Evolutionary conservation across 1,284 basidiomycete species (phyloP), one percentile per base, ranked within the genome.

Genomic region (Kalmanozyma brasiliensis): DNA sequence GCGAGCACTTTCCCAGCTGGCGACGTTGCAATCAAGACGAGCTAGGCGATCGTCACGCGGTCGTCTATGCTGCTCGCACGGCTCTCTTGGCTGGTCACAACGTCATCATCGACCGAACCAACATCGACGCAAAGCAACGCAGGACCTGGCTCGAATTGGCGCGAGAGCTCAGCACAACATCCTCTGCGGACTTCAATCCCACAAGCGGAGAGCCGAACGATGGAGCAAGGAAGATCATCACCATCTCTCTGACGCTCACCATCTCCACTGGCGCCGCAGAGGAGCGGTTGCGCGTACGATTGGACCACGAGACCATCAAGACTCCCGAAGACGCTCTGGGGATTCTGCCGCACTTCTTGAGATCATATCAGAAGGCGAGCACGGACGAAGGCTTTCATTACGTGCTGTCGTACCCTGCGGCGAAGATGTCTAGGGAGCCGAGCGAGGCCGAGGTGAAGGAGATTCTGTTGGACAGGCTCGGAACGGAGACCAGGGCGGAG

Each of bases 21-120:
- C 59, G 51, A n/a, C 49, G 63, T 10, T 71, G 63, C 49, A 71
- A 71, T 24, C 68, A 71, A 46, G 68, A 71, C 38, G 63, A 62
- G 30, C 56, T 71, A 1, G 68, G 68, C 5, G 47, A 52, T 14
- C 53, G 68, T 11, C 47, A 60, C 19, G 58, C 68, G 1, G 68
- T 71, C 13, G 43, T 56, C 36, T 53, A 44, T 14, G 45, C 55
- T 19, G 68, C 68, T 2, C 45, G 56, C 1, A 48, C 37, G 9
- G 59, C 59, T 13, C 52, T 71, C 14, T 42, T 59, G 1, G 49
- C 53, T 0, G 59, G 52, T 1, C 37, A 56, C 30, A 41, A 71
- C 41, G 68, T 71, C 16, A 37, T 71, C 32, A 67, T 71, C 34
- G 68, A 71, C 49, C 43, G 68, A 16, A 71, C 68, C 43, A 71